Evolutionary conservation across 208 protist genomes (phyloP).

Genomic region (Porcisia hertigi): DNA sequence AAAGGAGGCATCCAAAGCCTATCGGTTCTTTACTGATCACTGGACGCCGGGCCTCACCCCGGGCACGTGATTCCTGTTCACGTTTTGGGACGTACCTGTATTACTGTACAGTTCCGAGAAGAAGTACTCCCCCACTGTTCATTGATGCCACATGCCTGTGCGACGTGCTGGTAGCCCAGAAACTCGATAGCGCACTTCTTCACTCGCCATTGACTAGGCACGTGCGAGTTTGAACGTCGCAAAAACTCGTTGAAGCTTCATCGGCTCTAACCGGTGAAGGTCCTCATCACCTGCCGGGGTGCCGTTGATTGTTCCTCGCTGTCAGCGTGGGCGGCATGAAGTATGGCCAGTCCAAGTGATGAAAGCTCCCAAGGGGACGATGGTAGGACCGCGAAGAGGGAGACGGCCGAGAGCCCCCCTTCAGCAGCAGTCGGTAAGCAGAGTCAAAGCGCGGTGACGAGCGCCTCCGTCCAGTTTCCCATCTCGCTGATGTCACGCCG

Average conservation of each 20-base stretch:
- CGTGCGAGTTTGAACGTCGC: constrained; percentile 52
- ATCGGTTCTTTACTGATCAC: constrained; percentile 63
- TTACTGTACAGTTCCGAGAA: constrained; percentile 71
- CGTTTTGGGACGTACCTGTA: constrained; percentile 51
- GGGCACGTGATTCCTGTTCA: constrained; percentile 20
- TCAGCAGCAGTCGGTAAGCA: constrained; percentile 24
- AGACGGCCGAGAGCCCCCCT: not conserved
- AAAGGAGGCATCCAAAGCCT: constrained; percentile 59
- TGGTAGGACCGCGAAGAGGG: constrained; percentile 11
- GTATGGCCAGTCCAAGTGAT: constrained; percentile 48
- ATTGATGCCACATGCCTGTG: constrained; percentile 48
- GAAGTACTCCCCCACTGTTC: constrained; percentile 69
- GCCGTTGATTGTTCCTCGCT: constrained; percentile 74
- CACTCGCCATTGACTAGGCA: constrained; percentile 92
- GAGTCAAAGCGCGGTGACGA: constrained; percentile 40
- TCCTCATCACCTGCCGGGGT: constrained; percentile 83
- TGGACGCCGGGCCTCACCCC: constrained; percentile 59
- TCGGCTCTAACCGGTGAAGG: constrained; percentile 52
- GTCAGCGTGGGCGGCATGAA: constrained; percentile 50
- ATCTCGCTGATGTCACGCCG: constrained; percentile 45
- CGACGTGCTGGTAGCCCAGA: constrained; percentile 78
- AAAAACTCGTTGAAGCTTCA: constrained; percentile 83
- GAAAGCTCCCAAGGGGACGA: constrained; percentile 21
- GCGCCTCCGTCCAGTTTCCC: constrained; percentile 51
- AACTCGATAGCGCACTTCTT: constrained; percentile 91